Evolutionary conservation across 1,284 basidiomycete genomes (phyloP), one percentile per base, ranked within the genome.

Genomic region (Ceratobasidium sp.): DNA sequence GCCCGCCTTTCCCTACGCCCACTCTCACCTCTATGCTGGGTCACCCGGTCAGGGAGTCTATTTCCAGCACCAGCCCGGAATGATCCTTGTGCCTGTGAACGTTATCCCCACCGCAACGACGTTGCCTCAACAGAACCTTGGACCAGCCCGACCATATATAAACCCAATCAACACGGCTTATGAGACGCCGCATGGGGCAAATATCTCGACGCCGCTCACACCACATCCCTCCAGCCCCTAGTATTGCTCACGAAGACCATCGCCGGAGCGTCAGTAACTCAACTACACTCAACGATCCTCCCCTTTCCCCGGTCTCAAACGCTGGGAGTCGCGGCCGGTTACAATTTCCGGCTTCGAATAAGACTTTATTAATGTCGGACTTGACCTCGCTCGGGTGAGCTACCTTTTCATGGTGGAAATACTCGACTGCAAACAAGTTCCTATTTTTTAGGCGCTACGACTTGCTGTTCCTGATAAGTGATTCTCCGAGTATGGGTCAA

Each of bases 401-500:
- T 13, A n/a, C 9, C 9, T 26, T n/a, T 56, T 56, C 3, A 17
- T 56, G 54, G 20, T n/a, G 20, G 20, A n/a, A 17, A 56, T 17
- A 56, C 9, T 56, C 9, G 9, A n/a, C 20, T 9, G 26, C n/a
- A 6, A 54, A 6, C 20, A 6, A 4, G 23, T n/a, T 20, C 23
- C 17, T 20, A 12, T n/a, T 54, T 61, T 61, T 33, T 40, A 61
- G 61, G 38, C 61, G 61, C 9, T 42, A 64, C 23, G 61, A 64
- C n/a, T 44, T 64, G 7, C 38, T 64, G 10, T 64, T 64, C 17
- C 10, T 64, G 38, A 40, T 64, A 20, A 42, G 62, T 40, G 62
- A 64, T 42, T 64, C 62, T 17, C n/a, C 62, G 12, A 42, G 17
- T 10, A 64, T 64, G 62, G 38, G 38, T 64, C 62, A 64, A 44